Evolutionary conservation across 805 yeast species (phyloP).

Genomic region (Cyberlindnera petersonii): DNA sequence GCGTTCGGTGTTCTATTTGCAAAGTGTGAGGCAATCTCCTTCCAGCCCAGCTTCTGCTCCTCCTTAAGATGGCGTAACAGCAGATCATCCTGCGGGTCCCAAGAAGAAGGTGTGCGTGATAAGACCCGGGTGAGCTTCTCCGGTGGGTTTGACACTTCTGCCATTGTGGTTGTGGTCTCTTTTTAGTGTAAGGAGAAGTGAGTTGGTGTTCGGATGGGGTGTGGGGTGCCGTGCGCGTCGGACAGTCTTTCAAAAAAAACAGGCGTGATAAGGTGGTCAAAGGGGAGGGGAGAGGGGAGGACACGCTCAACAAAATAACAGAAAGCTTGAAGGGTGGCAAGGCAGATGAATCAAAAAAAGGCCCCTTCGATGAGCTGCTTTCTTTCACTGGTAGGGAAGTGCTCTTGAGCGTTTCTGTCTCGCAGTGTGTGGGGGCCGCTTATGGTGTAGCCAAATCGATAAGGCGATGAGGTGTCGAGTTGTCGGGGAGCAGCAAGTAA

Average conservation of each 20-base stretch:
- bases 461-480: slow-evolving; percentile 15
- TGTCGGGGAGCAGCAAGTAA: too few relatives aligned
- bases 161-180: not conserved
- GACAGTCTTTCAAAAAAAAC: too few relatives aligned
- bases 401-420: too few relatives aligned
- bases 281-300: too few relatives aligned
- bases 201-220: too few relatives aligned
- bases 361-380: too few relatives aligned
- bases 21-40: slow-evolving; percentile 78
- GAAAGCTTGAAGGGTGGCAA: too few relatives aligned
- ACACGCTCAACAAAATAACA: too few relatives aligned
- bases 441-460: slow-evolving; percentile 1
- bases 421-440: too few relatives aligned
- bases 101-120: slow-evolving; percentile 49
- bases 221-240: not conserved
- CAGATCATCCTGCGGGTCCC: slow-evolving; percentile 78
- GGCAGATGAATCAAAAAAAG: too few relatives aligned
- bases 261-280: too few relatives aligned
- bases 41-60: slow-evolving; percentile 82
- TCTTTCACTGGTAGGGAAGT: too few relatives aligned
- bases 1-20: slow-evolving; percentile 83
- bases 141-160: slow-evolving; percentile 4
- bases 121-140: slow-evolving; percentile 25
- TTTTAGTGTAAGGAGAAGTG: not conserved
- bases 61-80: slow-evolving; percentile 74